Percentiles rank a stretch among this genome's conserved stretches.
Conservation (phyloP, 2,329 filamentous ascomycete genomes). For the Aureobasidium leucospermi region DNA sequence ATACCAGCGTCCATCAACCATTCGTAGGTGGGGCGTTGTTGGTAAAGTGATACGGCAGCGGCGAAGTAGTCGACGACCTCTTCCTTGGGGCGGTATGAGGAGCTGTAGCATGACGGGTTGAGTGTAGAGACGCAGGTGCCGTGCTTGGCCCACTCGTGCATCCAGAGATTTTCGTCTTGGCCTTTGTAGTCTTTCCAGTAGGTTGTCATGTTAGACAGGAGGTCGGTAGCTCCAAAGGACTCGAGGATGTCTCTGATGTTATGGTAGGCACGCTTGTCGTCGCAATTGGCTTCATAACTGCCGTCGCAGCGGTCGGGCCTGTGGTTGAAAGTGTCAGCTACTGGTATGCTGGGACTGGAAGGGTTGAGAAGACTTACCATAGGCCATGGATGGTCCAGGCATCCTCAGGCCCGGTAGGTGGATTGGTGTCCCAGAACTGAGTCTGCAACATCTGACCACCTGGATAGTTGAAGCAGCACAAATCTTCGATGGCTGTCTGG, state of each 20-base stretch:
- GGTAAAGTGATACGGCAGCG: conserved; percentile 58
- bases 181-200: conserved; percentile 67
- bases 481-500: conserved; percentile 51
- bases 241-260: conserved; percentile 59
- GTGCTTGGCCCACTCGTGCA: conserved; percentile 66
- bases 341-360: neutral
- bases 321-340: neutral
- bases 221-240: conserved; percentile 45
- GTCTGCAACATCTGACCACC: conserved; percentile 66
- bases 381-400: conserved; percentile 71
- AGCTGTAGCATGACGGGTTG: conserved; percentile 53
- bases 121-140: conserved; percentile 68
- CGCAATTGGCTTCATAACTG: conserved; percentile 60
- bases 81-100: conserved; percentile 47
- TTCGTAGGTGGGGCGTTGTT: conserved; percentile 57
- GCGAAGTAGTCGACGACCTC: conserved; percentile 66
- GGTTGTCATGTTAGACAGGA: conserved; percentile 59
- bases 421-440: conserved; percentile 69
- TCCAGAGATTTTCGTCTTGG: conserved; percentile 58
- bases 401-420: conserved; percentile 56
- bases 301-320: conserved; percentile 57
- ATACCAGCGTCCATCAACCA: conserved; percentile 56
- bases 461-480: conserved; percentile 69
- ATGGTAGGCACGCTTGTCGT: conserved; percentile 52
- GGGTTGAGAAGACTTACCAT: conserved; percentile 34